Evolutionary conservation across 495 filamentous ascomycete species (phyloP), one percentile per base, ranked within the genome.

Genomic region (Lichina pygmaea): DNA sequence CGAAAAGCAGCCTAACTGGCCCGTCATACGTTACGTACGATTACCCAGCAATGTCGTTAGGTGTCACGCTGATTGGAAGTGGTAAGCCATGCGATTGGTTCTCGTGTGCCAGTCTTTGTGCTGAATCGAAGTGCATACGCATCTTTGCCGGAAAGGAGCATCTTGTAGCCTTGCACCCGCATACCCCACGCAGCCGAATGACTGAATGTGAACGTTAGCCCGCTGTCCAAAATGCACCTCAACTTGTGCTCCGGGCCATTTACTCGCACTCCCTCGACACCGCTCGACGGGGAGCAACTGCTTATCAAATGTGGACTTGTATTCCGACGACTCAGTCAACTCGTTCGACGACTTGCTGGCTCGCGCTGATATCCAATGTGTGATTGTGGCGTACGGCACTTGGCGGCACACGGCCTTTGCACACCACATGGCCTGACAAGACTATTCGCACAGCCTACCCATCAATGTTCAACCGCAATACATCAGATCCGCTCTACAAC

Each of bases 331-430:
- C 0, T 45, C 58, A 5, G 70, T 64, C 6, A 64, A 66, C 45
- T 53, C 54, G 12, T 78, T 74, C 46, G 60, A 66, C 17, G 75
- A 72, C 45, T 59, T 89, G 9, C 67, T 85, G 15, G n/a, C n/a
- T n/a, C n/a, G n/a, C n/a, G n/a, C 57, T 24, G 81, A 89, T 55
- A 71, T 86, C 41, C 51, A 62, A 0, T 76, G 73, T 39, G 70
- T 89, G 8, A 70, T 84, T 46, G 68, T 89, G 46, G 77, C 69
- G 60, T 74, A 54, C 15, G 60, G 56, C 12, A 17, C n/a, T 34
- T 34, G 46, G 24, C 2, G 4, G 2, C 10, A 6, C 24, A 34
- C 41, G 16, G n/a, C 37, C 6, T 30, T 6, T 6, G 42, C 41
- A 43, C 2, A 36, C 17, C 30, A 33, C 11, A 51, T 8, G 33